Base-by-base conservation (phyloP, 495 filamentous ascomycete species). In the Lophium mytilinum region DNA sequence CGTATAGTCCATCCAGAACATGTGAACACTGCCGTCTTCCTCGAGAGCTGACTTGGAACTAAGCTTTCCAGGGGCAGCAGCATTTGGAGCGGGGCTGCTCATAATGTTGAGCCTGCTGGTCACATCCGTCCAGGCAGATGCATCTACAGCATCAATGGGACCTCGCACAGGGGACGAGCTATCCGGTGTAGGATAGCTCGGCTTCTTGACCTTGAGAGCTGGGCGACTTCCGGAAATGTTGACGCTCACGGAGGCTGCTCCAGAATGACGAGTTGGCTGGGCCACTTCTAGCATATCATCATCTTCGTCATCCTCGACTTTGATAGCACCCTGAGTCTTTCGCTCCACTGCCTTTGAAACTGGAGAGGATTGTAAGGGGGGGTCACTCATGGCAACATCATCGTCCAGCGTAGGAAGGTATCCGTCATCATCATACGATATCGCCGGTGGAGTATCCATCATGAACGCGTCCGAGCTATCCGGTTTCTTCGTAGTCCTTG, bases 1-100 rank as follows among this genome's bases (percentile, higher is more conserved):
- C 0, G 89, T 90, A 63, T 94, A 97, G 67, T 98, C 93, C 11
- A 90, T 83, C 93, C 93, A 98, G 73, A 96, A 98, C 76, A 98
- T 86, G 62, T 85, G 86, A 15, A 98, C 75, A 63, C 86, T 92
- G 19, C 94, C 93, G 67, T 98, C 90, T 60, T 86, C 82, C 67
- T 97, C 93, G 34, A 93, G 78, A 15, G 87, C 89, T 67, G 93
- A 85, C 58, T 85, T 79, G 17, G 88, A 77, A 43, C 83, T 80
- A 17, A 95, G 71, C 69, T 96, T 98, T 9, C 90, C 91, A 67
- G 88, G 78, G 9, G 68, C 75, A 21, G 72, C 72, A 39, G 77
- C 74, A 55, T 89, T 86, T n/a, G 56, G 37, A 14, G 79, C 61
- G n/a, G 85, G 82, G 69, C 81, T 86, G 65, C 77, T 85, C 39